Base-by-base conservation (phyloP, 1,139 yeast species). In the Blastobotrys malaysiensis region DNA sequence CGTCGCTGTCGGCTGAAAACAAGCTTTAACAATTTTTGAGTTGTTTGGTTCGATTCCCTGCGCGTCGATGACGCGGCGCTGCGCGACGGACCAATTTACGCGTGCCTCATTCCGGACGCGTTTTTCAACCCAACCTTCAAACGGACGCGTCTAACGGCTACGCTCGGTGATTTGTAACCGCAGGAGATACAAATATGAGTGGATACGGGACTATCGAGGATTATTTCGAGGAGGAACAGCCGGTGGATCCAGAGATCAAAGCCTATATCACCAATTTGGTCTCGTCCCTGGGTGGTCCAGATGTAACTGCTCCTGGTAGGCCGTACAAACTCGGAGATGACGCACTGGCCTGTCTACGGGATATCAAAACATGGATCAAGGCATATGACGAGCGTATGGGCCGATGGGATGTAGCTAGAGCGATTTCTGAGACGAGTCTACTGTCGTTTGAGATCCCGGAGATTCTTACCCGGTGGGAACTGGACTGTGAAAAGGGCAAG, bases 251-350 rank as follows among this genome's bases (percentile, higher is more conserved):
- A 1, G 70, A 64, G 56, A 71, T 86, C 45, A 80, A 78, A 59
- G 86, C 89, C 0, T 88, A 84, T 65, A 82, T 88, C 43, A 76
- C 88, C 13, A 83, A 84, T 48, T 75, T 88, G 51, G 88, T 86
- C 3, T 79, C 93, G 1, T 93, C 96, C 0, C 73, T 89, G 1
- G 97, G 97, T 49, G 96, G 96, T 1, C 77, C 81, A 0, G 96
- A 88, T 67, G 77, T 82, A 52, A 70, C 86, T 0, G 59, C 67
- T 2, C 76, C 76, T 0, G 73, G 75, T 2, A 77, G 81, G 1
- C 83, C 85, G 0, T 93, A 93, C 65, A 82, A 81, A 59, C 76
- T 91, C 2, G 99, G 99, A 9, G 91, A 86, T 61, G 98, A 93
- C 66, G 97, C 97, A 1, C 72, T 88, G 57, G 91, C 91, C 0